Conservation (phyloP, 192 early-diverging fungal species). For the Coemansia sp. region DNA sequence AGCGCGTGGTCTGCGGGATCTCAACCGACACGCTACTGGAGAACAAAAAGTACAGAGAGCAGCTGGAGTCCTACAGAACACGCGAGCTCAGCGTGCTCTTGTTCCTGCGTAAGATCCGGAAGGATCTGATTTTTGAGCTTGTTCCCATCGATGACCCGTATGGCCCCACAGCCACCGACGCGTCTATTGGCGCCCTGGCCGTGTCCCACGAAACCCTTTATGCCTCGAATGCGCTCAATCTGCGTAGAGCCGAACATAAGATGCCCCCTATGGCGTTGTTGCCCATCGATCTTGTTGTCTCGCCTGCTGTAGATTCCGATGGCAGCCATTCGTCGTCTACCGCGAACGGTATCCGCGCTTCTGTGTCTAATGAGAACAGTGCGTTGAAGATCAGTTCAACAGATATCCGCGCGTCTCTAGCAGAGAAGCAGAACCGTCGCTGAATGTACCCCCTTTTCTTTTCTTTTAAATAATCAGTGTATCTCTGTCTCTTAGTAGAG, state of each 20-base stretch:
- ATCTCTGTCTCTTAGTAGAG: not conserved
- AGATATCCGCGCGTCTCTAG: slow-evolving; percentile 61
- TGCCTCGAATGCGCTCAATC: slow-evolving; percentile 79
- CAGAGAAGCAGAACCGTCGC: slow-evolving; percentile 24
- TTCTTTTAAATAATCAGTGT: not conserved
- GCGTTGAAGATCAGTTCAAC: slow-evolving; percentile 78
- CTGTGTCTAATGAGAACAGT: slow-evolving; percentile 46
- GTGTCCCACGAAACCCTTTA: slow-evolving; percentile 78
- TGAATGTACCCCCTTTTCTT: not conserved
- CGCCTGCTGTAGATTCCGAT: slow-evolving; percentile 29
- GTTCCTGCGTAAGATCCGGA: slow-evolving; percentile 62
- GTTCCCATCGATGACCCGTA: slow-evolving; percentile 78
- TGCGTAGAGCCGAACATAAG: slow-evolving; percentile 60
- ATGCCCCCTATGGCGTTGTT: slow-evolving; percentile 62
- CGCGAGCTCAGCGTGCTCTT: slow-evolving; percentile 61
- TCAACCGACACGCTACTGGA: slow-evolving; percentile 66
- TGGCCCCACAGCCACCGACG: slow-evolving; percentile 80
- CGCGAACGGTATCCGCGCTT: slow-evolving; percentile 18
- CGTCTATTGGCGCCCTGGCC: slow-evolving; percentile 75
- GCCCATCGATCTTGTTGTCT: slow-evolving; percentile 67
- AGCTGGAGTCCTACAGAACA: slow-evolving; percentile 65
- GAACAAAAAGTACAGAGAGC: slow-evolving; percentile 69
- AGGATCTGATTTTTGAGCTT: slow-evolving; percentile 52
- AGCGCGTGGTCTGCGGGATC: slow-evolving; percentile 71
- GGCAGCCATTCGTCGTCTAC: slow-evolving; percentile 13